Conservation (phyloP, 148 eudicot species). For the Rhododendron vialii region DNA sequence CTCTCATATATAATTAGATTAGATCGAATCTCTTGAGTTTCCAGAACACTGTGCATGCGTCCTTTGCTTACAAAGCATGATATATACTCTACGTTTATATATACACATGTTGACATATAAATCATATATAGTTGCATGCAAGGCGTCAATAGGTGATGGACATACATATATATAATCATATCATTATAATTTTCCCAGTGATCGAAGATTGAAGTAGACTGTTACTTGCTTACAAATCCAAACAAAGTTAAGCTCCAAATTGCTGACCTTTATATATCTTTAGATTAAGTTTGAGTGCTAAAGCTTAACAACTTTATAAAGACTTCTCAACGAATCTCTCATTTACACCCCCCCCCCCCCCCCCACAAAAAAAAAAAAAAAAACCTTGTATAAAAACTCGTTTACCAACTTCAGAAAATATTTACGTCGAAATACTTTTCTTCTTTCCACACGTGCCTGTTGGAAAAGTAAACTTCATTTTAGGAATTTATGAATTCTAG, state of each 20-base stretch:
- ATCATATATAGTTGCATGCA: neutral
- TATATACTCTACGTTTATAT: neutral
- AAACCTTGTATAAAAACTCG: neutral
- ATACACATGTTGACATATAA: neutral
- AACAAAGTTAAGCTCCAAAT: neutral
- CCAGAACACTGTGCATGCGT: neutral
- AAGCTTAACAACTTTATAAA: neutral
- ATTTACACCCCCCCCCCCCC: neutral
- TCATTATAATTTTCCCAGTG: neutral
- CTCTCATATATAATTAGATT: neutral
- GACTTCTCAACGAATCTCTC: neutral
- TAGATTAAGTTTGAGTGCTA: neutral
- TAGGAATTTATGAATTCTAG: neutral
- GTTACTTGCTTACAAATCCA: neutral
- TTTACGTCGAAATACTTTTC: neutral
- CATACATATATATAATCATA: neutral
- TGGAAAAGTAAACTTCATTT: neutral
- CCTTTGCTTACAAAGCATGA: neutral
- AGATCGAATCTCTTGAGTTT: neutral
- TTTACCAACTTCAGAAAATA: neutral
- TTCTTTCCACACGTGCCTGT: neutral
- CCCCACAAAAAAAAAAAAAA: no score
- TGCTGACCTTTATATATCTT: constrained; percentile 3
- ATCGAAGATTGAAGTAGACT: neutral
- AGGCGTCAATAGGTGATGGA: neutral